A percentile compares a stretch with the other conserved stretches of the same genome.
Evolutionary conservation across 257 asterid species (phyloP).

Genomic region (Dorcoceras hygrometricum): DNA sequence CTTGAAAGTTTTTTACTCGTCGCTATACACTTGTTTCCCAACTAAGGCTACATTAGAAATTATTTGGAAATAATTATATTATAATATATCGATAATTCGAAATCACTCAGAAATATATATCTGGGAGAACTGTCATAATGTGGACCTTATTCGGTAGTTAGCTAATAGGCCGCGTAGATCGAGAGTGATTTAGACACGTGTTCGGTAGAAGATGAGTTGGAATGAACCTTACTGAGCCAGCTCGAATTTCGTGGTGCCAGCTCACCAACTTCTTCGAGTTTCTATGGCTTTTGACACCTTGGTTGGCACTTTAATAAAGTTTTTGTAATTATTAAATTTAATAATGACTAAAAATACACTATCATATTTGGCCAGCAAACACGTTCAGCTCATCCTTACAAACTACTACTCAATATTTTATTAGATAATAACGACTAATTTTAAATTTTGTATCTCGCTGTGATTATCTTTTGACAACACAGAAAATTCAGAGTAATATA

Average conservation of each 20-base stretch:
- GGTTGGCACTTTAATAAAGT: background rate
- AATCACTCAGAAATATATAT: too few species aligned
- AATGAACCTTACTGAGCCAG: constrained; percentile 28
- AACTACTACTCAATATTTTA: background rate
- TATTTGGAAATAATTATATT: too few species aligned
- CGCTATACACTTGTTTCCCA: too few species aligned
- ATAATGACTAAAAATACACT: background rate
- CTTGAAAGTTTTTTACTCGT: too few species aligned
- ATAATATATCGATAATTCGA: too few species aligned
- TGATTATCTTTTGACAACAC: too few species aligned
- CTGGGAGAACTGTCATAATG: too few species aligned
- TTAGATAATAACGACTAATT: background rate
- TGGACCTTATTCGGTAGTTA: constrained; percentile 68
- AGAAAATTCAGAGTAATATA: background rate
- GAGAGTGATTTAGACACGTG: constrained; percentile 47
- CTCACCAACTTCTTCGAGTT: constrained; percentile 38
- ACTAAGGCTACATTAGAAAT: too few species aligned
- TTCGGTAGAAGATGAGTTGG: constrained; percentile 32
- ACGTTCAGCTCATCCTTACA: background rate
- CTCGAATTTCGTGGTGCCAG: constrained; percentile 47
- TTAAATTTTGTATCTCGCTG: too few species aligned
- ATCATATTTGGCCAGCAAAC: constrained; percentile 22
- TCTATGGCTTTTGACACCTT: constrained; percentile 15
- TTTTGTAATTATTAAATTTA: background rate
- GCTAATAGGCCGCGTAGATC: constrained; percentile 50